Base-by-base conservation (phyloP, 257 asterid genomes). In the Solanum dulcamara region DNA sequence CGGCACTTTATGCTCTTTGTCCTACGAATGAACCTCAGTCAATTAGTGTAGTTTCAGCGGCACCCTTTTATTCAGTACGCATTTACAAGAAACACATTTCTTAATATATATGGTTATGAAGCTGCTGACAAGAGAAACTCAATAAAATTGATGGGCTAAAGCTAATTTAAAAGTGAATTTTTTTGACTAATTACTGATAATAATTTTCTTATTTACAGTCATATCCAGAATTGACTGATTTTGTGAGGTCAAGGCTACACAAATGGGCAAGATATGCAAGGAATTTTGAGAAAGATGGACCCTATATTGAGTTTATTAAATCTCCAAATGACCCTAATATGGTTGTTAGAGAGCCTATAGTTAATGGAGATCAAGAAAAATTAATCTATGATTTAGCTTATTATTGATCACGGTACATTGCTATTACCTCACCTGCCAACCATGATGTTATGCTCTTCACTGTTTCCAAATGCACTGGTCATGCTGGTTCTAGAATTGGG, bases 401-500 rank as follows among this genome's bases (percentile, higher is more conserved):
- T 82, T 94, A 94, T 75, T 96, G 99, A 98, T 98, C 99, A 3
- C 98, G 95, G 2, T 95, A 94, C 88, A 94, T 96, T 0, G 90
- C 98, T 40, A 94, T 95, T 42, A 88, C 98, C 24, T 81, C 95
- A 11, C 85, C 95, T 32, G 90, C 92, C 10, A 89, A 93, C 87
- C 85, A 88, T 44, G 94, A 94, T 70, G 44, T 96, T 17, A 95
- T 95, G 98, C 90, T 96, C 1, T 96, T 95, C 62, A 95, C 98
- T 0, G 89, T 89, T 70, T 96, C 99, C 15, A 96, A 96, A 88
- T 93, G 96, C 93, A 91, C 97, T 5, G 99, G 99, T 2, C 99
- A 96, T 55, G 99, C 98, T 5, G 99, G 99, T 59, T 93, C 99
- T 66, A 89, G 98, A 89, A 93, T 96, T 38, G 98, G 98, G 98